Evolutionary conservation across 768 basidiomycete species (phyloP).

Genomic region (Termitomyces sp.): DNA sequence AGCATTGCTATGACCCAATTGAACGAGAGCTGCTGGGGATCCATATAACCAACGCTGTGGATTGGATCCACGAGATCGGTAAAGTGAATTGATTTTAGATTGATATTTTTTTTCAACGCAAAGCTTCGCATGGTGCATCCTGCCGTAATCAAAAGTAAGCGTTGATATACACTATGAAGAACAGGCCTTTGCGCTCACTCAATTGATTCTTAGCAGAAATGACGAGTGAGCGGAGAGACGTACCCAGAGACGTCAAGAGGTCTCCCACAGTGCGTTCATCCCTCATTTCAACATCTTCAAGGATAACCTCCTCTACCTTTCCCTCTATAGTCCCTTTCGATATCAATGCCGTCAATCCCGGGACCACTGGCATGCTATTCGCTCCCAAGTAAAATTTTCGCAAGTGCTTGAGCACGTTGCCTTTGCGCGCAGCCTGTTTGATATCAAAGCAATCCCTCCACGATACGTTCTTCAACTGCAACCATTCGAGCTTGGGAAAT

Average conservation of each 20-base stretch:
- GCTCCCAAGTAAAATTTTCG: slow-evolving; percentile 6
- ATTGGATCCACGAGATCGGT: slow-evolving; percentile 10
- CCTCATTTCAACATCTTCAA: slow-evolving; percentile 3
- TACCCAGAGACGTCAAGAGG: not conserved
- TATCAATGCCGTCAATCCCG: slow-evolving; percentile 5
- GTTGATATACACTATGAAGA: not conserved
- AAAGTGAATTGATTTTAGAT: slow-evolving; percentile 6
- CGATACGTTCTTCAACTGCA: slow-evolving; percentile 3
- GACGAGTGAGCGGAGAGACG: slow-evolving; percentile 1
- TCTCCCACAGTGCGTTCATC: not conserved
- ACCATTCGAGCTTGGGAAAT: slow-evolving; percentile 1
- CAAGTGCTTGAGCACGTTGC: not conserved
- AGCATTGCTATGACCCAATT: slow-evolving; percentile 8
- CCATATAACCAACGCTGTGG: not conserved
- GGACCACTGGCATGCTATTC: slow-evolving; percentile 1
- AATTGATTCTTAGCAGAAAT: slow-evolving; percentile 8
- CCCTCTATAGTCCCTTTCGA: not conserved
- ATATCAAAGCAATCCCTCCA: slow-evolving; percentile 4
- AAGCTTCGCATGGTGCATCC: not conserved
- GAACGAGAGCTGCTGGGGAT: not conserved
- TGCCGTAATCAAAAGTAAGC: not conserved
- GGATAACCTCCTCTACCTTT: not conserved
- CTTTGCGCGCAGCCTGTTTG: not conserved
- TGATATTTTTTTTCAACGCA: slow-evolving; percentile 1
- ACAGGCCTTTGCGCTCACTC: slow-evolving; percentile 1